Evolutionary conservation across 805 yeast genomes (phyloP).

Genomic region (Ogataea naganishii): DNA sequence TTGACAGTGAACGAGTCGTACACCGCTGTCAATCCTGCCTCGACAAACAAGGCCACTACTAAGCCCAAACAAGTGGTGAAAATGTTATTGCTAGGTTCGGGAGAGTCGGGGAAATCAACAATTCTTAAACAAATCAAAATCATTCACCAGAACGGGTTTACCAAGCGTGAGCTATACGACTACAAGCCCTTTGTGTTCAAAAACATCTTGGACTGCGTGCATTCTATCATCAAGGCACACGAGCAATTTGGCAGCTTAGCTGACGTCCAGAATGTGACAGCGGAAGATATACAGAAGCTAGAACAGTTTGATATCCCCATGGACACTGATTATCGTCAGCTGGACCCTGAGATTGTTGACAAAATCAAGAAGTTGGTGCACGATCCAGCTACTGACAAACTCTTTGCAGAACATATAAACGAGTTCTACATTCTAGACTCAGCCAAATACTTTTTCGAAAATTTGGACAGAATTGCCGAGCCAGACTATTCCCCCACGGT

Average conservation of each 20-base stretch:
- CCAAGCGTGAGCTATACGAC: constrained; percentile 61
- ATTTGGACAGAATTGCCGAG: constrained; percentile 50
- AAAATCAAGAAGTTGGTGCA: constrained; percentile 45
- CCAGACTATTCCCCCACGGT: constrained; percentile 62
- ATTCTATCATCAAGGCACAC: constrained; percentile 60
- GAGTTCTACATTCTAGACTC: constrained; percentile 82
- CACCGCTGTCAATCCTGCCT: neutral
- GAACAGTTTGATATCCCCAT: constrained; percentile 39
- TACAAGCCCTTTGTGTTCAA: constrained; percentile 73
- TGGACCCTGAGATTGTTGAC: constrained; percentile 40
- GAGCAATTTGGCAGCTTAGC: constrained; percentile 35
- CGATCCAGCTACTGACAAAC: constrained; percentile 47
- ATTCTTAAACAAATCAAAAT: constrained; percentile 77
- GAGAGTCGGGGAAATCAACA: constrained; percentile 79
- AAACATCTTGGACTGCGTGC: constrained; percentile 71
- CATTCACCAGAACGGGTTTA: constrained; percentile 62
- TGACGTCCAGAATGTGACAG: constrained; percentile 22
- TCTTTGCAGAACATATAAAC: constrained; percentile 52
- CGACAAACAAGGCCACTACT: constrained; percentile 1
- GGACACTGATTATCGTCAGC: constrained; percentile 38
- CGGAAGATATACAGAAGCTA: constrained; percentile 33
- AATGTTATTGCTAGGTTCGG: constrained; percentile 77
- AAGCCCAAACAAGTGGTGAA: constrained; percentile 46
- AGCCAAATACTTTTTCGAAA: constrained; percentile 67
- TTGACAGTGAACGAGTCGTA: too few species aligned